Conservation (phyloP, 2,329 filamentous ascomycete genomes). For the Trichoderma simmonsii region DNA sequence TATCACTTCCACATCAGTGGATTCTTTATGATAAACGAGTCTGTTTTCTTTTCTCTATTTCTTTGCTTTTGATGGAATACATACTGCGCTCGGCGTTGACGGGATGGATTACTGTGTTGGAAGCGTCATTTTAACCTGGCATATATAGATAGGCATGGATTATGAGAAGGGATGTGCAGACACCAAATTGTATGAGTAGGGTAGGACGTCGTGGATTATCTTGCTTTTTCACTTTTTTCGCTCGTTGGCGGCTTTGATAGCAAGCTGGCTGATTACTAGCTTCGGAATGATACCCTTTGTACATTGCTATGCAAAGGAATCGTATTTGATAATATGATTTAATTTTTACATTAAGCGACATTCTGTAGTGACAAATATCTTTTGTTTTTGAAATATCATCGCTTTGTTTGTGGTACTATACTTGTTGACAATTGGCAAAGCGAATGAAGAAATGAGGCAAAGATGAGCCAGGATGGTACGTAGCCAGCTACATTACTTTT, state of each 20-base stretch:
- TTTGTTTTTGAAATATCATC: neutral
- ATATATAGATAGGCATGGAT: constrained; percentile 5
- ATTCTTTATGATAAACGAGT: neutral
- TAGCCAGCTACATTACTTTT: neutral
- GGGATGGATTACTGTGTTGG: neutral
- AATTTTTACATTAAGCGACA: neutral
- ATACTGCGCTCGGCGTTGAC: neutral
- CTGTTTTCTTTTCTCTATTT: neutral
- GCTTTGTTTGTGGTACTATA: neutral
- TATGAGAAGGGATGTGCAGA: neutral
- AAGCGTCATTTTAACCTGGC: neutral
- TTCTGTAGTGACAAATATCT: neutral
- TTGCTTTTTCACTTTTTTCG: neutral
- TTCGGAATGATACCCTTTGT: neutral
- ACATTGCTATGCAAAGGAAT: neutral
- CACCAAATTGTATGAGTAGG: constrained; percentile 10
- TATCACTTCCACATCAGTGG: neutral
- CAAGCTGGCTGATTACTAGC: neutral
- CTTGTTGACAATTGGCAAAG: neutral
- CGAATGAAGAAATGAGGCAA: neutral
- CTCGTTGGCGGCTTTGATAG: neutral
- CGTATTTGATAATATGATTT: neutral
- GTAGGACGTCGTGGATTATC: neutral
- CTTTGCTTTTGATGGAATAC: neutral
- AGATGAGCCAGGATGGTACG: neutral